A percentile compares a stretch with the other conserved stretches of the same genome.
Conservation (phyloP, 177 flowering plant genomes). For the Vitis hybrid region DNA sequence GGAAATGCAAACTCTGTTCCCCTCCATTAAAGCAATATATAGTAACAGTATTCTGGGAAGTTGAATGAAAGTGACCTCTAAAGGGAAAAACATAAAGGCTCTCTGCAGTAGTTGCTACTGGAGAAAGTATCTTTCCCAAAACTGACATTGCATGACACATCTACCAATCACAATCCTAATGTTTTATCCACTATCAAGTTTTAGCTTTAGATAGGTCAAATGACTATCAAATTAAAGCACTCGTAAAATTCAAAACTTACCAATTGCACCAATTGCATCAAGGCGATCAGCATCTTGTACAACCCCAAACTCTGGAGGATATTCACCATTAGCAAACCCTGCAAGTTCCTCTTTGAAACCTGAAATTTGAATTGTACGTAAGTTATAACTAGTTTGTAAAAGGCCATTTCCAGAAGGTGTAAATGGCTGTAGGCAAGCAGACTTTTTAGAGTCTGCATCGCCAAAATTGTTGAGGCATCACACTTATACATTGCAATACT, state of each 20-base stretch:
- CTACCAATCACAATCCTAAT: too few relatives aligned
- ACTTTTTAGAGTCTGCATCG: too few relatives aligned
- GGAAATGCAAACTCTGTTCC: background rate
- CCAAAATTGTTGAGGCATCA: too few relatives aligned
- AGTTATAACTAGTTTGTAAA: background rate
- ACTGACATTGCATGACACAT: background rate
- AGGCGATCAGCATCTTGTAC: slow-evolving; percentile 98
- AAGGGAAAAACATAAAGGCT: too few relatives aligned
- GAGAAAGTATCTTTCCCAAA: background rate
- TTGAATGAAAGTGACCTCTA: too few relatives aligned
- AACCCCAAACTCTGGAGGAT: slow-evolving; percentile 64
- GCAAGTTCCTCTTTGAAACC: slow-evolving; percentile 83
- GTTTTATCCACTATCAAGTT: too few relatives aligned
- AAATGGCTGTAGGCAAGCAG: too few relatives aligned
- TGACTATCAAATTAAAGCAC: background rate
- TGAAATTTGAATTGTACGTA: slow-evolving; percentile 16
- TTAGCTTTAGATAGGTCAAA: too few relatives aligned
- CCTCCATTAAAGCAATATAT: background rate
- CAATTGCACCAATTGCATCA: slow-evolving; percentile 97
- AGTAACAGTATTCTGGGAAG: too few relatives aligned
- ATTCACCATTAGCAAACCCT: slow-evolving; percentile 24
- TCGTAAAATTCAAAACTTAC: slow-evolving; percentile 29
- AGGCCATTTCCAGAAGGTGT: too few relatives aligned
- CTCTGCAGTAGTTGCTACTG: too few relatives aligned
- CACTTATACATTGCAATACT: too few relatives aligned